Base-by-base conservation (phyloP, 1,284 basidiomycete genomes). In the Pascua guehoae region DNA sequence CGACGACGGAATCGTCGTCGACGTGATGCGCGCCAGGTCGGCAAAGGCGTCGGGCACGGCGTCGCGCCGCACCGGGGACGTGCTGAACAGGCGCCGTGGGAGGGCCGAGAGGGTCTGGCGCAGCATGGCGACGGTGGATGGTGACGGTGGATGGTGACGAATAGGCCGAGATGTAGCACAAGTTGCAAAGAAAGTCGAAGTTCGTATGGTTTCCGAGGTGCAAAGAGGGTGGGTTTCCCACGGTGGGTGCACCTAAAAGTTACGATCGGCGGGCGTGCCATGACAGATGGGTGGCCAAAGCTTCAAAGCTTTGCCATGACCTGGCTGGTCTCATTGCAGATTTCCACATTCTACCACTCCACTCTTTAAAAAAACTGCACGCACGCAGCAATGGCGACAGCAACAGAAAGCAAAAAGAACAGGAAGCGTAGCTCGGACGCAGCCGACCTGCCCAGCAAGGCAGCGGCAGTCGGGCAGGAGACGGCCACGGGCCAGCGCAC, bases 371-470 rank as follows among this genome's bases (percentile, higher is more conserved):
- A n/a, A n/a, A 41, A 18, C n/a, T n/a, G n/a, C n/a, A 32, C 24
- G 24, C 24, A 32, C 24, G 24, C 14, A 50, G 41, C 32, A 38
- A 41, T 32, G 24, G 36, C 15, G 7, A 16, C 41, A 54, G 40
- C 12, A 17, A 14, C 14, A 47, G 8, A 45, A 12, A 58, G 48
- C 49, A 51, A 51, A 8, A 63, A 53, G 56, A 50, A 24, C 40
- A 48, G 47, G 41, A 63, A 78, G 56, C 62, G 76, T 54, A 70
- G 69, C 12, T 72, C 72, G 40, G 76, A 76, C 41, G 69, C 67
- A 9, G 71, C 70, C 8, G 72, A 73, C 2, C 56, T 71, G 47
- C 67, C 68, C 11, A 63, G 65, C 49, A 71, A 71, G 58, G 58
- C 67, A 2, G 64, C 65, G 7, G 69, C 64, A 11, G 58, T 51